Percentiles rank a stretch among this genome's conserved stretches.
phyloP scores from a whole-genome alignment of 345 rosid species.

The Trapa bicornis region DNA sequence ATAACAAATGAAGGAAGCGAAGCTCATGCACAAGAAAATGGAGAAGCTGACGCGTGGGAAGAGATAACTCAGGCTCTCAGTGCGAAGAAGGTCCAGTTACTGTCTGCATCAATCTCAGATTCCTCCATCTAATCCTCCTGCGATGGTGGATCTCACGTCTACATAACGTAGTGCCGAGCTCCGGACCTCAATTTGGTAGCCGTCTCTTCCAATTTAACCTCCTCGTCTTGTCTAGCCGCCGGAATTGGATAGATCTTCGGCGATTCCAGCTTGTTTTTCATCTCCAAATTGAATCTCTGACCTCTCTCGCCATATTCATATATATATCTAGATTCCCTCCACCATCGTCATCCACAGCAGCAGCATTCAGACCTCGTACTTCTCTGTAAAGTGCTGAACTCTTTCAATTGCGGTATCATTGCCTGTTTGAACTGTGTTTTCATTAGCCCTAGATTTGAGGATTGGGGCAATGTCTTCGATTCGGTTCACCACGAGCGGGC shows the following conservation, averaged over 20 bases:
- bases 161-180: neutral
- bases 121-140: neutral
- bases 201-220: neutral
- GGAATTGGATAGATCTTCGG: neutral
- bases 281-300: neutral
- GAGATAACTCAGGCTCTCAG: too few species aligned
- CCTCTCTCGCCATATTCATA: neutral
- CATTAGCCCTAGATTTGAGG: neutral
- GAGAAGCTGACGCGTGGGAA: too few species aligned
- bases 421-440: neutral
- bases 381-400: neutral
- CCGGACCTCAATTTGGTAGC: neutral
- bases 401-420: neutral
- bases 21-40: too few species aligned
- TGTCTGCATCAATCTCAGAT: neutral
- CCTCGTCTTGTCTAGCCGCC: neutral
- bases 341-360: neutral
- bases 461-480: constrained; percentile 23
- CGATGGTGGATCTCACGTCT: neutral
- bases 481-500: constrained; percentile 61
- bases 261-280: neutral
- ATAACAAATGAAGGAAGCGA: too few species aligned
- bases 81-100: neutral
- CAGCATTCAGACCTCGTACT: neutral
- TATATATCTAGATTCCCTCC: too few species aligned